These are phyloP conservation scores for Paxillus involutus DNA, from an alignment of 768 basidiomycete genomes.

Conservation along the genomic window DNA sequence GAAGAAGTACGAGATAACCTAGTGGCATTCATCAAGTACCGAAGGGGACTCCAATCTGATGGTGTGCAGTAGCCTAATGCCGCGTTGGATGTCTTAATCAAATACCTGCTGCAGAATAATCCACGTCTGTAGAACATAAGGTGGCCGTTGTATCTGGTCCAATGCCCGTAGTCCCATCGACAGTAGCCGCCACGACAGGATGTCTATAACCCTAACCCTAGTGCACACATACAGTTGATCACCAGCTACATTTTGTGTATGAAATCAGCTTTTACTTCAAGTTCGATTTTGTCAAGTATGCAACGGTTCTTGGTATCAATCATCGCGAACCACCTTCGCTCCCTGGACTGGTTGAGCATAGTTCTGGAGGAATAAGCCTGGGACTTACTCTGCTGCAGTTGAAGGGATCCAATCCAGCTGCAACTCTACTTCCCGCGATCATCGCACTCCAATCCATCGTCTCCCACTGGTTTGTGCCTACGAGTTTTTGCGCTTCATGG, in stretches of 20 bases:
- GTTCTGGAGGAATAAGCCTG: neutral
- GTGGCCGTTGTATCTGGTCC: neutral
- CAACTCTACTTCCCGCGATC: slow-evolving; percentile 67
- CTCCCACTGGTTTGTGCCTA: slow-evolving; percentile 46
- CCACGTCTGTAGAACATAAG: too few species aligned
- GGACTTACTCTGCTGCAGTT: slow-evolving; percentile 9
- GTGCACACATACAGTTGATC: too few species aligned
- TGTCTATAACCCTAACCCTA: neutral
- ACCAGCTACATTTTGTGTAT: too few species aligned
- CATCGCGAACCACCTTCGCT: neutral
- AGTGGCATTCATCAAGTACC: slow-evolving; percentile 72
- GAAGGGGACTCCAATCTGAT: slow-evolving; percentile 49
- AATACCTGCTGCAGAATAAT: too few species aligned
- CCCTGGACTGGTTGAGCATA: neutral
- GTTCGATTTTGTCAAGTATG: too few species aligned
- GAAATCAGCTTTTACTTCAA: too few species aligned
- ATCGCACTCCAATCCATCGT: slow-evolving; percentile 77
- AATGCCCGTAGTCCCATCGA: neutral
- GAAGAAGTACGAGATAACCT: slow-evolving; percentile 80
- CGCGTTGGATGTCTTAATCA: neutral
- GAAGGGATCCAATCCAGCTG: slow-evolving; percentile 57
- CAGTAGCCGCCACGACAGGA: neutral
- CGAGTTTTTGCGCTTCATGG: slow-evolving; percentile 42
- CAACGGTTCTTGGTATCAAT: neutral
- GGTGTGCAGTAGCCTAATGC: neutral